phyloP scores from a whole-genome alignment of 1,139 yeast species.

The Hansenula sp. region DNA sequence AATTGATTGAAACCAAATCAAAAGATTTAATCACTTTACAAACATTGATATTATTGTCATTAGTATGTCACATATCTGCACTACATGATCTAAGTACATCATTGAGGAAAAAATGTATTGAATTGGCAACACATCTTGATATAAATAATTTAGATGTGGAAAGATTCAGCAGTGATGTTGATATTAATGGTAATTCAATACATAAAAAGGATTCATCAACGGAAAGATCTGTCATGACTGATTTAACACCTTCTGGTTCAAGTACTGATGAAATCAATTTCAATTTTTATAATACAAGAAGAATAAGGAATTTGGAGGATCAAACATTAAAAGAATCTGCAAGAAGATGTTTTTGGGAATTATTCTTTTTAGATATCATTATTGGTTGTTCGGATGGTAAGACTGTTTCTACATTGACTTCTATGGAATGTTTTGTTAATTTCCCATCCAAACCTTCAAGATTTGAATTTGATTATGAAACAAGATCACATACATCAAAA shows the following conservation, averaged over 20 bases:
- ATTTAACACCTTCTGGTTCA: constrained; percentile 12
- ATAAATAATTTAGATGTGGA: constrained; percentile 32
- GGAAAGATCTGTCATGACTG: not conserved
- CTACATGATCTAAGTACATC: constrained; percentile 38
- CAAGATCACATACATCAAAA: constrained; percentile 42
- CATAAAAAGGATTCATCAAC: not conserved
- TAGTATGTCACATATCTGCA: constrained; percentile 43
- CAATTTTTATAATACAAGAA: constrained; percentile 21
- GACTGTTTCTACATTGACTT: constrained; percentile 35
- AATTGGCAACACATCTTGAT: constrained; percentile 31
- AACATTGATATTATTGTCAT: constrained; percentile 32
- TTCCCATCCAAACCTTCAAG: constrained; percentile 34
- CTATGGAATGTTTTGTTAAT: constrained; percentile 27
- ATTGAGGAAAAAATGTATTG: constrained; percentile 35
- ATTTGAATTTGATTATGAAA: constrained; percentile 38
- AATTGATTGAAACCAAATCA: constrained; percentile 30
- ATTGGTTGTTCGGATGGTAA: constrained; percentile 51
- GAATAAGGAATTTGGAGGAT: constrained; percentile 25
- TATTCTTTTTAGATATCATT: constrained; percentile 43
- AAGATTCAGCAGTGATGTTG: constrained; percentile 11
- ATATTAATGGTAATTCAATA: constrained; percentile 18
- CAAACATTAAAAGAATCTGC: constrained; percentile 29
- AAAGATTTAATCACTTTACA: constrained; percentile 41
- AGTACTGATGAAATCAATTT: constrained; percentile 18
- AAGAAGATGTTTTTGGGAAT: constrained; percentile 44